Evolutionary conservation across 2,329 filamentous ascomycete species (phyloP).

Genomic region (Chrysoporthe deuterocubensis): DNA sequence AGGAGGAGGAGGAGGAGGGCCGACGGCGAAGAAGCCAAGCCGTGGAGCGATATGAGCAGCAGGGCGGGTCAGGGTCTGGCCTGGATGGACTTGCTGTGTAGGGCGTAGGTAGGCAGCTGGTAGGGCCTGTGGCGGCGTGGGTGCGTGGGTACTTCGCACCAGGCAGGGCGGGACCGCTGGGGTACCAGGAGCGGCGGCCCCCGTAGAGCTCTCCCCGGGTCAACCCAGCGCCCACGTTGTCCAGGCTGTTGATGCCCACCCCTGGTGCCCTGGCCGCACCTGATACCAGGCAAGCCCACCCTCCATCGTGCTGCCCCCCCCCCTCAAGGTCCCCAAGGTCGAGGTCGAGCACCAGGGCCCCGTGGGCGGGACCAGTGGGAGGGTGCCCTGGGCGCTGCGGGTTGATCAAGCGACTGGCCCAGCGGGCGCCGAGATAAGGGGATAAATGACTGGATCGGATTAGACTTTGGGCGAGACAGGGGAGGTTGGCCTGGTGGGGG

Average conservation of each 20-base stretch:
- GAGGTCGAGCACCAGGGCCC: neutral
- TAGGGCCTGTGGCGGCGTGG: neutral
- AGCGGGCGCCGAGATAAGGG: conserved; percentile 12
- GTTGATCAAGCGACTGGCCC: conserved; percentile 5
- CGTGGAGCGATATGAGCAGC: neutral
- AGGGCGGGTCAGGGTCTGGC: neutral
- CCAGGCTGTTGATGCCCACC: neutral
- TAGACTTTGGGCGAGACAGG: conserved; percentile 4
- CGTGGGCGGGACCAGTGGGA: neutral
- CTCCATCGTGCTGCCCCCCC: neutral
- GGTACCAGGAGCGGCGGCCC: neutral
- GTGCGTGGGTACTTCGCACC: too few species aligned
- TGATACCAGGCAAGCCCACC: neutral
- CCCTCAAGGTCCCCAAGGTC: too few species aligned
- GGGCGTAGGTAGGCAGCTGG: neutral
- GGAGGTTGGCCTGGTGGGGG: neutral
- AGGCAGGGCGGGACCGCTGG: neutral
- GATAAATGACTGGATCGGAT: neutral
- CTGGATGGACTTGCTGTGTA: conserved; percentile 1
- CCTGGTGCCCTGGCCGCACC: too few species aligned
- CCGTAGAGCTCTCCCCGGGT: neutral
- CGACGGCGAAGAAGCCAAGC: too few species aligned
- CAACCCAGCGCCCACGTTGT: neutral
- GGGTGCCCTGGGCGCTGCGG: neutral
- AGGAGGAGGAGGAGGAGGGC: too few species aligned